Evolutionary conservation across 2,329 filamentous ascomycete genomes (phyloP).

Genomic region (Hypoxylon sp.): DNA sequence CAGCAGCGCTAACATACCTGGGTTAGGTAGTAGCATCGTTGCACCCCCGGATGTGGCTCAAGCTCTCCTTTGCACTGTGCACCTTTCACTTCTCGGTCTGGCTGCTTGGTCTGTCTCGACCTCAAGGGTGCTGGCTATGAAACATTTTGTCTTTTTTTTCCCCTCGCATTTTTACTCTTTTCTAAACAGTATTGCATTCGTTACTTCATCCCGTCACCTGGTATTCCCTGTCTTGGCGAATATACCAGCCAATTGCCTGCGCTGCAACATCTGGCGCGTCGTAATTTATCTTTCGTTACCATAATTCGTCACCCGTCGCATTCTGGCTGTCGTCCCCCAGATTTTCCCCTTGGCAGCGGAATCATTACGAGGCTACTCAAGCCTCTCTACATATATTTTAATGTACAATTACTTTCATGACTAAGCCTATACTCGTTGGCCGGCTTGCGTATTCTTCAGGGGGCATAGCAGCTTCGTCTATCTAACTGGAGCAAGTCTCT

Average conservation of each 20-base stretch:
- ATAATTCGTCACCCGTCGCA: constrained; percentile 12
- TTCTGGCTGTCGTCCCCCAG: constrained; percentile 1
- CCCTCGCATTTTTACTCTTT: constrained; percentile 11
- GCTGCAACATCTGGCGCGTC: constrained; percentile 28
- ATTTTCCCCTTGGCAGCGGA: neutral
- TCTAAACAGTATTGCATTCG: constrained; percentile 10
- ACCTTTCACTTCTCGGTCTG: constrained; percentile 6
- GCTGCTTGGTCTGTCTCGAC: constrained; percentile 31
- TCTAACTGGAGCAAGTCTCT: constrained; percentile 10
- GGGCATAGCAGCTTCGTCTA: constrained; percentile 1
- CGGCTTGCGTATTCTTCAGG: constrained; percentile 2
- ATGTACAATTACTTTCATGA: constrained; percentile 18
- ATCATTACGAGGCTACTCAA: constrained; percentile 15
- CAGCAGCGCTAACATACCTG: neutral
- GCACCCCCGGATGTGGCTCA: constrained; percentile 37
- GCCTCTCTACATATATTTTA: neutral
- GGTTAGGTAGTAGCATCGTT: neutral
- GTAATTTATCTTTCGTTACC: constrained; percentile 11
- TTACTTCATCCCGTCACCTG: constrained; percentile 17
- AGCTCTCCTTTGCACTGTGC: constrained; percentile 30
- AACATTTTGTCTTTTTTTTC: constrained; percentile 26
- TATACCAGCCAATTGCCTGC: constrained; percentile 13
- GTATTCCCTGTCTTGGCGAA: constrained; percentile 9
- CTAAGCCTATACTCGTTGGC: constrained; percentile 15
- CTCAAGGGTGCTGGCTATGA: constrained; percentile 23